Conservation (phyloP, 2,329 filamentous ascomycete genomes). For the Pseudocercospora cruenta region DNA sequence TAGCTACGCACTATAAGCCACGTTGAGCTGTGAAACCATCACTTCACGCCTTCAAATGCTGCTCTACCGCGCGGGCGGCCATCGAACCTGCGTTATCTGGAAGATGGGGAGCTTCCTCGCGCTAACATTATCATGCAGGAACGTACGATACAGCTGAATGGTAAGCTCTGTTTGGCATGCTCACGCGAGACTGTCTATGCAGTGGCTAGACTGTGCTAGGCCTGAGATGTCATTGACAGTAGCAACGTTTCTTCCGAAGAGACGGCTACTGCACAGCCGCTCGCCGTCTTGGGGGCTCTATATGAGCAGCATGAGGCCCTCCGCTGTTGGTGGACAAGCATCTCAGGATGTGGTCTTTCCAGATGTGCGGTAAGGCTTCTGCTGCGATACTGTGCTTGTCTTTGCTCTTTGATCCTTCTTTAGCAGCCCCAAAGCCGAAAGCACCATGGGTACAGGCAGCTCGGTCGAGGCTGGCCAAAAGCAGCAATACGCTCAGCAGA, state of each 20-base stretch:
- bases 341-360: not conserved
- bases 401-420: not conserved
- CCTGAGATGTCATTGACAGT: not conserved
- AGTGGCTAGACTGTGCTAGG: not conserved
- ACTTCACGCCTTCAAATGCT: not conserved
- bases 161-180: not conserved
- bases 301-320: not conserved
- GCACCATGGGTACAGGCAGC: conserved; percentile 29
- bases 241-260: too few species aligned
- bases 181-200: not conserved
- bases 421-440: conserved; percentile 26
- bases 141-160: not conserved
- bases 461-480: conserved; percentile 25
- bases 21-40: not conserved
- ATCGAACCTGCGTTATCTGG: not conserved
- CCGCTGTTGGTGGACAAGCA: not conserved
- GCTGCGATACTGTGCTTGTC: not conserved
- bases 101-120: not conserved
- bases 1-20: not conserved
- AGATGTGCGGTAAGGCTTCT: not conserved
- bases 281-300: not conserved
- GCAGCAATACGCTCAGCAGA: conserved; percentile 15
- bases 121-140: not conserved
- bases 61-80: not conserved
- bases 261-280: too few species aligned